Evolutionary conservation across 106 monocot species (phyloP), one percentile per base, ranked within the genome.

Genomic region (Dendrobium nobile): DNA sequence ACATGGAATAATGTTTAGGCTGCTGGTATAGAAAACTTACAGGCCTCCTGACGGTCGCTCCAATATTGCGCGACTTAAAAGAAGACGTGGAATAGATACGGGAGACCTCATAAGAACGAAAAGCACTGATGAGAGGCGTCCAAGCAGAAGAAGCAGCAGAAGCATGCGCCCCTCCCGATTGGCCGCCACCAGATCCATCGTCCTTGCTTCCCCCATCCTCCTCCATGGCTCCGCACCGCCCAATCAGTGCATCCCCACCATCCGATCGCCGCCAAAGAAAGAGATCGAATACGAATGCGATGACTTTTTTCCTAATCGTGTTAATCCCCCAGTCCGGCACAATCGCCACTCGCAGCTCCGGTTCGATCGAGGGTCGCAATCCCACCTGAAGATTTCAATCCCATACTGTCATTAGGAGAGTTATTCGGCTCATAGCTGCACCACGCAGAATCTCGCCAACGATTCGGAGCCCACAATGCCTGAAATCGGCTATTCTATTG

Each of bases 21-120:
- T 67, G 33, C 18, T 7, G 54, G 70, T 47, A 47, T 6, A 72
- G 27, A 41, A 82, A 55, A 83, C 82, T 48, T 85, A 90, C 90
- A 6, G 87, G 85, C 64, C 64, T 90, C 78, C 70, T 84, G 27
- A 75, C 83, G 80, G 81, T 31, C 24, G 68, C 37, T 73, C 80
- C 41, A 67, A 83, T 67, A 9, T 16, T 56, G 37, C 54, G 68
- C 4, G 55, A 44, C 28, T 56, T 85, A 41, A 42, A 17, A 26
- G 82, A 74, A 44, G 89, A 44, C 22, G 22, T 22, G 18, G 77
- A 48, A 28, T 28, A 33, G 33, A 28, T 20, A 61, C 28, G n/a
- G 68, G 16, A 65, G 1, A 17, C 31, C 4, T 9, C 28, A 48
- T 80, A 88, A 7, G 59, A 59, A 8, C 80, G 68, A 78, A 87